Percentiles rank a stretch among this genome's conserved stretches.
These are phyloP conservation scores for Medicago arabica DNA, from an alignment of 306 rosid species.

Conservation along the genomic window DNA sequence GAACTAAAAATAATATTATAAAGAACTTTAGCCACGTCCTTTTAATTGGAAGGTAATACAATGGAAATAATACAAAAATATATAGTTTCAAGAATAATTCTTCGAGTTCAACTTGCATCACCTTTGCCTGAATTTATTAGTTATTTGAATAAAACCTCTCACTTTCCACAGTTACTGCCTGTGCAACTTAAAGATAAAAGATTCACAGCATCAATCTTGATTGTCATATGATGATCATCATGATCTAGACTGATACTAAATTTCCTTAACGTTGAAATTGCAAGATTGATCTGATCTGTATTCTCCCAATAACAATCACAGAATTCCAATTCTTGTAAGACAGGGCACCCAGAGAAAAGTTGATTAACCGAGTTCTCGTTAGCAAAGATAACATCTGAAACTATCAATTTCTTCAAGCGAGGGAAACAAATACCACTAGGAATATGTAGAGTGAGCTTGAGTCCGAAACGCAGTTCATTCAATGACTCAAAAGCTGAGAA, in stretches of 20 bases:
- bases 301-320: constrained; percentile 12
- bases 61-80: too few species aligned
- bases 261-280: background rate
- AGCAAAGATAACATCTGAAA: constrained; percentile 17
- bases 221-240: background rate
- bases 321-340: constrained; percentile 8
- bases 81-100: background rate
- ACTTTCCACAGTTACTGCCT: too few species aligned
- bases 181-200: background rate
- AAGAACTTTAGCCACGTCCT: too few species aligned
- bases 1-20: too few species aligned
- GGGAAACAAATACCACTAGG: background rate
- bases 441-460: background rate
- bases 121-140: too few species aligned
- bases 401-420: constrained; percentile 5
- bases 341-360: constrained; percentile 16
- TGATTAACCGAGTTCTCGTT: constrained; percentile 23
- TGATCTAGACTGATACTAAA: background rate
- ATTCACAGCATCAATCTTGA: constrained; percentile 34
- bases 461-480: background rate
- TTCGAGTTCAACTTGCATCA: too few species aligned
- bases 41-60: too few species aligned
- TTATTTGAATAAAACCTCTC: too few species aligned
- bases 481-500: constrained; percentile 23
- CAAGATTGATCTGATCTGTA: background rate